Evolutionary conservation across 305 asterid species (phyloP).

Genomic region (Lippia alba): DNA sequence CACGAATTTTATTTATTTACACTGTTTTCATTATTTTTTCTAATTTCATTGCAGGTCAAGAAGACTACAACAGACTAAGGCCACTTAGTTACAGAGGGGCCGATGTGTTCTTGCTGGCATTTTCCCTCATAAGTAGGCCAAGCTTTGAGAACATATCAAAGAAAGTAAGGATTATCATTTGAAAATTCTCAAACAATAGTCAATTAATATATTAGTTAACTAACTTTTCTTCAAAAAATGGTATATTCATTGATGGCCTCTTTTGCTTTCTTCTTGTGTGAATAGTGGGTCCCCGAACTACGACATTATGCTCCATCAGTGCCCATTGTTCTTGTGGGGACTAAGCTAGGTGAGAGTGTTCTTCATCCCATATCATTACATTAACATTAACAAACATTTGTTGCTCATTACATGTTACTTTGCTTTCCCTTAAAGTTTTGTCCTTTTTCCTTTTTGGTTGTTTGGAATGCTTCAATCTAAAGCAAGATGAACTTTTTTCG

Average conservation of each 20-base stretch:
- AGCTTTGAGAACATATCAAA: constrained; percentile 88
- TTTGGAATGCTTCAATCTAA: constrained; percentile 34
- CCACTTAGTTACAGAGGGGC: constrained; percentile 93
- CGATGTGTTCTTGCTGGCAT: constrained; percentile 82
- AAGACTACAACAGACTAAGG: constrained; percentile 86
- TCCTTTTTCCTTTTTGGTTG: constrained; percentile 32
- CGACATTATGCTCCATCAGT: constrained; percentile 78
- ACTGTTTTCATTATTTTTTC: too few species aligned
- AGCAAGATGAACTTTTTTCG: constrained; percentile 23
- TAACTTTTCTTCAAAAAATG: constrained; percentile 29
- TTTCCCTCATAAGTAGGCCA: constrained; percentile 91
- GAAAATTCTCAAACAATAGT: constrained; percentile 25
- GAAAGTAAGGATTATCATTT: constrained; percentile 51
- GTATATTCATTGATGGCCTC: constrained; percentile 41
- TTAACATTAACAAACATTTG: constrained; percentile 21
- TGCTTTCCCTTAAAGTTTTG: constrained; percentile 51
- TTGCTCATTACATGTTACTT: constrained; percentile 36
- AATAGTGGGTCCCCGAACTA: constrained; percentile 80
- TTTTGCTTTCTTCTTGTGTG: constrained; percentile 47
- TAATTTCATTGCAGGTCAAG: constrained; percentile 68
- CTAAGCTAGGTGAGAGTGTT: constrained; percentile 67
- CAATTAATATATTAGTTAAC: constrained; percentile 34
- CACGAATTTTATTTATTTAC: too few species aligned
- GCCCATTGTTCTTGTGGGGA: constrained; percentile 90
- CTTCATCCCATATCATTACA: constrained; percentile 46